These are phyloP conservation scores for Mycosphaerella sp. DNA, from an alignment of 2,329 filamentous ascomycete species.

Conservation along the genomic window DNA sequence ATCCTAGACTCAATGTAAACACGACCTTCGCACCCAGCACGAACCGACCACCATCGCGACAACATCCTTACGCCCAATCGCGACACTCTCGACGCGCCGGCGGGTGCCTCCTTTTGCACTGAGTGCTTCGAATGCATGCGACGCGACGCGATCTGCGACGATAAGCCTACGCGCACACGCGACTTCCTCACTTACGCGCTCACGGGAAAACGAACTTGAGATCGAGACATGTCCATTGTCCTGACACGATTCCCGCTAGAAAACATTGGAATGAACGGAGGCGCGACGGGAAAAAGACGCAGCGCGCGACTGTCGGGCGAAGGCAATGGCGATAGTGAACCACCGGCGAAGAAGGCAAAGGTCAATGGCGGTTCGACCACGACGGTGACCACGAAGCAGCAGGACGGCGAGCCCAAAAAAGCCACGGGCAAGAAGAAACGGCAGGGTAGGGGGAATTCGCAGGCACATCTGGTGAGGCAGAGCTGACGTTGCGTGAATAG, in stretches of 20 bases:
- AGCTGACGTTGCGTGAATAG: constrained; percentile 16
- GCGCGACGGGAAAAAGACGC: constrained; percentile 43
- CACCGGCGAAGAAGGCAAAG: constrained; percentile 39
- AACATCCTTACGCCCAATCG: constrained; percentile 6
- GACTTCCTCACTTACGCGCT: constrained; percentile 5
- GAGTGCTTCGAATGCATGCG: constrained; percentile 7
- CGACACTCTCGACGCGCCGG: constrained; percentile 4
- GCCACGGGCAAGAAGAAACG: constrained; percentile 34
- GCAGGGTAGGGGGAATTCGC: constrained; percentile 27
- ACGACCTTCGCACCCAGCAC: constrained; percentile 4
- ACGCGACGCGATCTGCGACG: constrained; percentile 9
- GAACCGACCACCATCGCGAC: constrained; percentile 3
- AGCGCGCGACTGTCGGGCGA: constrained; percentile 41
- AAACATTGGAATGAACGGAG: constrained; percentile 44
- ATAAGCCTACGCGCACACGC: constrained; percentile 15
- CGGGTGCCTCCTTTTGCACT: not conserved
- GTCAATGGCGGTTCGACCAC: constrained; percentile 33
- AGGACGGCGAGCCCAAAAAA: constrained; percentile 28
- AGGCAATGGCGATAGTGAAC: constrained; percentile 41
- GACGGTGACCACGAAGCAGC: constrained; percentile 34
- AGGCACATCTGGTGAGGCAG: not conserved
- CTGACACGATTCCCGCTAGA: constrained; percentile 41
- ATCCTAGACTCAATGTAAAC: constrained; percentile 11
- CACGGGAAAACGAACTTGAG: not conserved
- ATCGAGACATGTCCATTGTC: constrained; percentile 34